phyloP scores from a whole-genome alignment of 805 yeast genomes.

The Maudiozyma pseudohumilis region DNA sequence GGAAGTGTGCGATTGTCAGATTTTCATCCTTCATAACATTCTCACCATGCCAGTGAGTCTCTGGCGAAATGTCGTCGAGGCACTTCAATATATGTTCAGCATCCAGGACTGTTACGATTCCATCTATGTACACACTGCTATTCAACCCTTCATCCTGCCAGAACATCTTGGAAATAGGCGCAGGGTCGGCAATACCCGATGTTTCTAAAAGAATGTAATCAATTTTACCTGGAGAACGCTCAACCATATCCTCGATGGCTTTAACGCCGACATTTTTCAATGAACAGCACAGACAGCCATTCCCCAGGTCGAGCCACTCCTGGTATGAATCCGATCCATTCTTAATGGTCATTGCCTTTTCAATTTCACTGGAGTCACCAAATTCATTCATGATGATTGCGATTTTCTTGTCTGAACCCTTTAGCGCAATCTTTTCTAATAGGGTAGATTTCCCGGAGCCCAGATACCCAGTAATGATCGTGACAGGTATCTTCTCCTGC shows the following conservation, averaged over 20 bases:
- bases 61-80: conserved; percentile 49
- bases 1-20: conserved; percentile 76
- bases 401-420: conserved; percentile 54
- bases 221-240: conserved; percentile 56
- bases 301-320: conserved; percentile 94
- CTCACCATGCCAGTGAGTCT: conserved; percentile 58
- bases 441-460: conserved; percentile 93
- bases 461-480: conserved; percentile 87
- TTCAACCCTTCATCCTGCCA: conserved; percentile 90
- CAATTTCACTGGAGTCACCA: conserved; percentile 85
- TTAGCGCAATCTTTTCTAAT: conserved; percentile 60
- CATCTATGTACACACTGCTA: conserved; percentile 81
- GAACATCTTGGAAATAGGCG: conserved; percentile 93
- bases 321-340: conserved; percentile 46
- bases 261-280: conserved; percentile 91
- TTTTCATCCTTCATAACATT: conserved; percentile 33
- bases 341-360: conserved; percentile 68
- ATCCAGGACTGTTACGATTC: conserved; percentile 83
- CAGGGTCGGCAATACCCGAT: conserved; percentile 96
- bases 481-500: conserved; percentile 61
- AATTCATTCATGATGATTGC: conserved; percentile 91
- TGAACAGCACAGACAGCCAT: conserved; percentile 94
- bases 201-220: conserved; percentile 92
- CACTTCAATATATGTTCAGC: conserved; percentile 53
- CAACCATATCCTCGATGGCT: conserved; percentile 83